Evolutionary conservation across 805 yeast genomes (phyloP), one percentile per base, ranked within the genome.

Genomic region (Yamadazyma kitorensis): DNA sequence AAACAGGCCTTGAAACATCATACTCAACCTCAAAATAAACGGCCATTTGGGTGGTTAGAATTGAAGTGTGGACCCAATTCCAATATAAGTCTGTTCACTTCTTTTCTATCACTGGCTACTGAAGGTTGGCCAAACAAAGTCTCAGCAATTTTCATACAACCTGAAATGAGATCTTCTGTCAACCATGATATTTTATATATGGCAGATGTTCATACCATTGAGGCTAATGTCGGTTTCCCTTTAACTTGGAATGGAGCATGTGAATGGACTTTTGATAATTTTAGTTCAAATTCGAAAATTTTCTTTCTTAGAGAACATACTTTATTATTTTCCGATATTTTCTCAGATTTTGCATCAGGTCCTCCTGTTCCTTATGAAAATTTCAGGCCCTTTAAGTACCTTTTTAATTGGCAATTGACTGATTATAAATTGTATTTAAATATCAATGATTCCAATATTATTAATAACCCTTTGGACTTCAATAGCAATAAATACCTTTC

Each of bases 21-120:
- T 17, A 32, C 39, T 12, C 21, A 18, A 7, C 37, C 34, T 6
- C 37, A 27, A 8, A 29, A 41, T 4, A 43, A 43, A 28, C 65
- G 93, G 30, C 83, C 95, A 1, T 93, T 83, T 63, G 98, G 96
- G 0, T 93, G 98, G 98, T 41, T 93, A 3, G 97, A 91, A 49
- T 35, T 87, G 13, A 81, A 80, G 40, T 59, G 80, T 26, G 69
- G 68, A 3, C 61, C 65, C 12, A 78, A 72, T 0, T 74, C 95
- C 0, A 65, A 67, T 0, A 48, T 82, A 1, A 50, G 66, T 3
- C 54, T 65, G 9, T 64, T 59, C 12, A 59, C 73, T 1, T 76
- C 83, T 0, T 68, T 76, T 41, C 59, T 77, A 6, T 76, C 93
- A 1, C 61, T 74, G 0, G 41, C 43, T 4, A 58, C 57, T 3